phyloP scores from a whole-genome alignment of 2,329 filamentous ascomycete species.

The Diaporthe sp. region DNA sequence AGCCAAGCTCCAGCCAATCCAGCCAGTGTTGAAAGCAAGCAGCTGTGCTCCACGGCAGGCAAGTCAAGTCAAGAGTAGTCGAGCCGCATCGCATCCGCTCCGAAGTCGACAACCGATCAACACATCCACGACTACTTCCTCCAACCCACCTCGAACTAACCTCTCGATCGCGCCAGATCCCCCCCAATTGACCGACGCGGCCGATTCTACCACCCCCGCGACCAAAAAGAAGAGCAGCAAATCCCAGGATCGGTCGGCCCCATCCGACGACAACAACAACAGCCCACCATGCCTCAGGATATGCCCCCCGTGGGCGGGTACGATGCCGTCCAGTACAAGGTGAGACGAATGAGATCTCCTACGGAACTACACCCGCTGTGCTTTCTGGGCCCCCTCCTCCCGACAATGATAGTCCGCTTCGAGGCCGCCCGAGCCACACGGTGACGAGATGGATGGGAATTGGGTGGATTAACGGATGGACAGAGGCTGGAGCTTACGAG shows the following conservation, averaged over 20 bases:
- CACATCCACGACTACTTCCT: not conserved
- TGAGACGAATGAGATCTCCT: constrained; percentile 53
- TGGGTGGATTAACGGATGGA: not conserved
- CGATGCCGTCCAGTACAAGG: constrained; percentile 96
- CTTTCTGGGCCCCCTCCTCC: not conserved
- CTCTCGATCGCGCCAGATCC: not conserved
- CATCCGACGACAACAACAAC: constrained; percentile 7
- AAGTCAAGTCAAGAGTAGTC: not conserved
- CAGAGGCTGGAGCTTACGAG: not conserved
- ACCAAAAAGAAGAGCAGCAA: not conserved
- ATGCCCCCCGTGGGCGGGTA: constrained; percentile 97
- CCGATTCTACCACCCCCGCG: not conserved
- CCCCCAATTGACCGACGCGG: not conserved
- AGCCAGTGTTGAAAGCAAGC: not conserved
- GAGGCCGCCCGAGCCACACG: not conserved
- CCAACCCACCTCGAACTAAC: not conserved
- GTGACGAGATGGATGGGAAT: not conserved
- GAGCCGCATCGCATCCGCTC: constrained; percentile 16
- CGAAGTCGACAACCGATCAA: not conserved
- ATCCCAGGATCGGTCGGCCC: not conserved
- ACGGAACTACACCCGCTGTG: not conserved
- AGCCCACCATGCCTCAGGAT: constrained; percentile 89
- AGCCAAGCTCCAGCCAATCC: constrained; percentile 30
- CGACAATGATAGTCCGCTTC: not conserved
- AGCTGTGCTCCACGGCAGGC: not conserved